phyloP scores from a whole-genome alignment of 139 green algal species.

The Chlorella sp. region DNA sequence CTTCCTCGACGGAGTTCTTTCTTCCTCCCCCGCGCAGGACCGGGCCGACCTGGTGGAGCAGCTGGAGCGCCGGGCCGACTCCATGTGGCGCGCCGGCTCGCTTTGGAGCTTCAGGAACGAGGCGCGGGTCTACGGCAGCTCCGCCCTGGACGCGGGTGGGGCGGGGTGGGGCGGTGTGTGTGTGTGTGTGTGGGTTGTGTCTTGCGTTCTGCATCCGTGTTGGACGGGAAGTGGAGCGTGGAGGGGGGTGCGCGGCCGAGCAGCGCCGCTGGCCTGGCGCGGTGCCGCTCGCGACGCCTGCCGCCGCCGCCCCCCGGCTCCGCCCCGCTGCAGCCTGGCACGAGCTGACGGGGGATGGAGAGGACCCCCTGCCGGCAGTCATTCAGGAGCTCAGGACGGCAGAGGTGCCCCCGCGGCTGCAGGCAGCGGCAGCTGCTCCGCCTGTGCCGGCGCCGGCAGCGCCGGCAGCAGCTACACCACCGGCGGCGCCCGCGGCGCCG shows the following conservation, averaged over 20 bases:
- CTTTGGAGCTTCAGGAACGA: slow-evolving; percentile 82
- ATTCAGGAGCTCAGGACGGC: slow-evolving; percentile 24
- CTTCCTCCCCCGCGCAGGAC: slow-evolving; percentile 49
- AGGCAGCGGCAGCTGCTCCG: slow-evolving; percentile 4
- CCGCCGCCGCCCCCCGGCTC: background rate
- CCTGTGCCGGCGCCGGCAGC: no score
- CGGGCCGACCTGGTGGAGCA: slow-evolving; percentile 64
- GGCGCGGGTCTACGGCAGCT: slow-evolving; percentile 78
- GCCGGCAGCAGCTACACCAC: no score
- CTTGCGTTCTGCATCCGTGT: no score
- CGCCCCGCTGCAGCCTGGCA: background rate
- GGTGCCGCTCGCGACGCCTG: no score
- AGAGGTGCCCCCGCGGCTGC: slow-evolving; percentile 7
- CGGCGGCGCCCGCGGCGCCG: no score
- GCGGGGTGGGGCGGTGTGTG: background rate
- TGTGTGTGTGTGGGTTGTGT: no score
- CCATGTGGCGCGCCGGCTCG: slow-evolving; percentile 72
- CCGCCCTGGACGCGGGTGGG: slow-evolving; percentile 77
- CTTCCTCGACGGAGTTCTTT: background rate
- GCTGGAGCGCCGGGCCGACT: slow-evolving; percentile 60
- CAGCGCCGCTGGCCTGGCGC: no score
- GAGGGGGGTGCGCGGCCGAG: no score
- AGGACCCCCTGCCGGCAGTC: slow-evolving; percentile 8
- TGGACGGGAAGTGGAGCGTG: no score
- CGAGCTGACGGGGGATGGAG: background rate